Base-by-base conservation (phyloP, 352 stramenopile species). In the Phytophthora sp. region DNA sequence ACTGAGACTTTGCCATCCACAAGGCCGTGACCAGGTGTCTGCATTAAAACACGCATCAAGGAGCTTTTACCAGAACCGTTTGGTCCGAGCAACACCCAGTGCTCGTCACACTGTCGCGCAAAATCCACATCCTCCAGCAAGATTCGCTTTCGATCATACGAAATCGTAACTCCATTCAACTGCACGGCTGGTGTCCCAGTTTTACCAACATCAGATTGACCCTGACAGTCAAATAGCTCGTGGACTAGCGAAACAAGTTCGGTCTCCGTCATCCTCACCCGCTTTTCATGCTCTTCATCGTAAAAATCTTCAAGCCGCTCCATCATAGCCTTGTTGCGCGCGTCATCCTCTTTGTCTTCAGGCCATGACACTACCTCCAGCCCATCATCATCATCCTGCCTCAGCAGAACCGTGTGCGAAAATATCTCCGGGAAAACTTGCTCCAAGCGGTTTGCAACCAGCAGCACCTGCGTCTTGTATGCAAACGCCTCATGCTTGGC, bases 371-470 rank as follows among this genome's bases (percentile, higher is more conserved):
- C 32, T 12, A 87, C 49, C 44, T 85, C 71, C 18, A 88, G n/a
- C 2, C 35, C 46, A 9, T 34, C 44, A 31, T 64, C 32, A 3
- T 58, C 48, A 38, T 30, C 27, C 30, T 77, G 77, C 21, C 65
- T 76, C 13, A 83, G 41, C 18, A 92, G 43, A 28, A 92, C 70
- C 5, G 80, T 74, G 49, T 92, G 82, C 35, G 80, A 83, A 17
- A 88, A 68, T 9, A 97, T 80, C 52, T 96, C 87, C 2, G 88
- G 76, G 11, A 89, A 81, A 18, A 98, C 78, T 68, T 98, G 91
- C 53, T 98, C 92, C 23, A 93, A 60, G 5, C 94, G 74, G 54
- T 98, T 96, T 6, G 86, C 92, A 21, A 96, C 80, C 23, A 97
- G 52, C 26, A 98, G 49, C 13, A 98, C 77, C 67, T 97, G 91